Evolutionary conservation across 192 early-diverging fungal species (phyloP), one percentile per base, ranked within the genome.

Genomic region (Coemansia sp.): DNA sequence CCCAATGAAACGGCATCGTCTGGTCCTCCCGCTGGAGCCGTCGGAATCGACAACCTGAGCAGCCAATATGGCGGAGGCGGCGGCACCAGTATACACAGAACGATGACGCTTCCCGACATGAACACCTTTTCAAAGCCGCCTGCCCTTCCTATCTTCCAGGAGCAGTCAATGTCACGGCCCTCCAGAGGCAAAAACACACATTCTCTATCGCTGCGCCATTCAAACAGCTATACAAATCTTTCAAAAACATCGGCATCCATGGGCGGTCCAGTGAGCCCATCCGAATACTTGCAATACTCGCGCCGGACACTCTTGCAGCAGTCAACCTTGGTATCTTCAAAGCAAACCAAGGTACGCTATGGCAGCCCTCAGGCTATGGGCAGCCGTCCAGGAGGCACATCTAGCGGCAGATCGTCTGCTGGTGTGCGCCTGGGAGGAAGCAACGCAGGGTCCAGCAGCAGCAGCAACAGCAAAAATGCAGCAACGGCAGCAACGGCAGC

Each of bases 261-360:
- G 52, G 52, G 52, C 15, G 17, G n/a, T n/a, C n/a, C 67, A 19
- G 76, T 79, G 10, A 74, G 71, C 28, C 70, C 76, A 1, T 79
- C 76, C 11, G 76, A 72, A 33, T 74, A 79, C 19, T 67, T 79
- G 13, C 70, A 74, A 54, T 74, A 79, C 58, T 79, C 76, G 55
- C 67, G 76, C 10, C 64, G 69, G 36, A 73, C 67, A 17, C 65
- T 79, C 29, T 59, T 67, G 15, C 62, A 61, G 23, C 50, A 59
- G 8, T 52, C 70, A 19, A 42, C 70, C 19, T 44, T 59, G 17
- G 36, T 22, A 25, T 52, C 58, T 6, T 28, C 62, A 41, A 55
- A 54, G 52, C 15, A 28, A 17, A 31, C 27, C 29, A 54, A 54
- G 17, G 29, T n/a, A 30, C 52, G 52, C 11, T 30, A 54, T n/a